Evolutionary conservation across 2,329 filamentous ascomycete genomes (phyloP).

Genomic region (Botrytis aclada): DNA sequence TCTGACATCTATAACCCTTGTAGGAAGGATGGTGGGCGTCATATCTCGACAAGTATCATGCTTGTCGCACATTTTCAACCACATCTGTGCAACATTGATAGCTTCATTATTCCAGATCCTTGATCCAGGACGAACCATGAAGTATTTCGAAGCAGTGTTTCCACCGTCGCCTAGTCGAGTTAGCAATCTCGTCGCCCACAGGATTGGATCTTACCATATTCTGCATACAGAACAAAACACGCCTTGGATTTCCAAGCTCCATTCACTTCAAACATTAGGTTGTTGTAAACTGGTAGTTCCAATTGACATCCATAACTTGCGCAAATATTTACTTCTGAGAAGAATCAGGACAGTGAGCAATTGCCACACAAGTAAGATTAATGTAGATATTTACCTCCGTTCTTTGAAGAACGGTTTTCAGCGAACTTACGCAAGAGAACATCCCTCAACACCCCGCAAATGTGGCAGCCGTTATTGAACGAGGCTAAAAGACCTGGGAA

Average conservation of each 20-base stretch:
- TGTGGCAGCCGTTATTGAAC: not conserved
- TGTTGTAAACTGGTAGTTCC: not conserved
- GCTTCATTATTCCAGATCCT: not conserved
- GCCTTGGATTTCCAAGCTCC: not conserved
- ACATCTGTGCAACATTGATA: not conserved
- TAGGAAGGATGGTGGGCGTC: not conserved
- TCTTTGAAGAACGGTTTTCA: not conserved
- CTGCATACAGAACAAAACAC: not conserved
- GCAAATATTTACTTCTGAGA: not conserved
- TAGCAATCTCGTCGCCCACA: not conserved
- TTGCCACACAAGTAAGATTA: not conserved
- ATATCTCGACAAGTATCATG: not conserved
- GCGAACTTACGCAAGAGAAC: not conserved
- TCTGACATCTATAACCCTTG: not conserved
- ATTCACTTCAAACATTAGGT: not conserved
- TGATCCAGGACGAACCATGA: not conserved
- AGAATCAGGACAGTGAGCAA: not conserved
- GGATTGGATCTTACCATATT: not conserved
- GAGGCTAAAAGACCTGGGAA: not conserved
- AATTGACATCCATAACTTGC: not conserved
- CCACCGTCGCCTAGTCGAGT: not conserved
- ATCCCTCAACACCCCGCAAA: not conserved
- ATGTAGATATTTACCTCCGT: not conserved
- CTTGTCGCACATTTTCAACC: not conserved
- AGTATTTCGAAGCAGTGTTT: not conserved